phyloP scores from a whole-genome alignment of 768 basidiomycete species.

The Multifurca ochricompacta region DNA sequence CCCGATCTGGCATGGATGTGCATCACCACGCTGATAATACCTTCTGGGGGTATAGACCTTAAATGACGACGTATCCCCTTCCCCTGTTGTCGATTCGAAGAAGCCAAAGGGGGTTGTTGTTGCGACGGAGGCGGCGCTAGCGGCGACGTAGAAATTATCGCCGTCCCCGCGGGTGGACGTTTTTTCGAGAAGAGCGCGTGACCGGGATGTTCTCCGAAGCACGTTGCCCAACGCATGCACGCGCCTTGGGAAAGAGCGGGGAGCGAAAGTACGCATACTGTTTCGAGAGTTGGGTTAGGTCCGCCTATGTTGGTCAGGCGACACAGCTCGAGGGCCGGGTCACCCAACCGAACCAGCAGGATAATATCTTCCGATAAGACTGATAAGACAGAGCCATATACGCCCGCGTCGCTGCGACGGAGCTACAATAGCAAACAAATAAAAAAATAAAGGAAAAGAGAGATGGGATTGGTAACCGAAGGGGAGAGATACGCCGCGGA shows the following conservation, averaged over 20 bases:
- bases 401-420: background rate
- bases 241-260: background rate
- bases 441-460: too few species aligned
- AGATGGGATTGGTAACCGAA: too few species aligned
- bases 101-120: too few species aligned
- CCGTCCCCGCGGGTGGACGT: background rate
- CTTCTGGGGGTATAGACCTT: slow-evolving; percentile 1
- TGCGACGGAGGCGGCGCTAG: too few species aligned
- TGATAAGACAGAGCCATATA: background rate
- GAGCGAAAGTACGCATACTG: background rate
- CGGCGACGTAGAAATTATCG: too few species aligned
- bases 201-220: background rate
- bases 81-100: background rate
- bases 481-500: too few species aligned
- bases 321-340: background rate
- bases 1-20: background rate
- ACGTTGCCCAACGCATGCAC: background rate
- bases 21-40: background rate
- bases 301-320: background rate
- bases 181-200: slow-evolving; percentile 2
- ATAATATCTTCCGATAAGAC: slow-evolving; percentile 6
- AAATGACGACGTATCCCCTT: slow-evolving; percentile 2
- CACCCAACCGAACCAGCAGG: background rate
- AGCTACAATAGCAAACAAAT: background rate
- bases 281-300: background rate